A percentile compares a stretch with the other conserved stretches of the same genome.
Conservation (phyloP, 257 asterid species). For the Catharanthus roseus region DNA sequence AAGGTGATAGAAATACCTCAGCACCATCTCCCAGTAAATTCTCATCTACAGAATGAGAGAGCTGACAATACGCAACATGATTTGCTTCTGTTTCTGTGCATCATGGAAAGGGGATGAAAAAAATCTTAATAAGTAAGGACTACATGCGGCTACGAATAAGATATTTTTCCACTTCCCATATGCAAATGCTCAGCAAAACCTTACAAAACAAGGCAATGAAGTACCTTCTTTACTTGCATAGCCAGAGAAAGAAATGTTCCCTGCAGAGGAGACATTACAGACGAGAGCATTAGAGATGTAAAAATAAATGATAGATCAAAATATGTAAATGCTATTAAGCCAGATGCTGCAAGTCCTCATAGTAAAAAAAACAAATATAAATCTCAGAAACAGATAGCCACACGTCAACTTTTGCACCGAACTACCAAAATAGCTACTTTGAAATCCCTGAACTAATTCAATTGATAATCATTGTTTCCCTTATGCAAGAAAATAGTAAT, state of each 20-base stretch:
- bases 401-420: not conserved
- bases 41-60: constrained; percentile 53
- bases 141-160: not conserved
- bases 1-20: constrained; percentile 43
- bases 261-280: constrained; percentile 34
- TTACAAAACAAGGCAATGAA: not conserved
- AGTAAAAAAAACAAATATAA: not conserved
- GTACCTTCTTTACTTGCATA: constrained; percentile 51
- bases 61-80: constrained; percentile 64
- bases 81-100: constrained; percentile 41
- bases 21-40: constrained; percentile 42
- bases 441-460: not conserved
- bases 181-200: not conserved
- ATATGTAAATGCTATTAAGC: not conserved
- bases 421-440: not conserved
- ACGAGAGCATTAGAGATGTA: constrained; percentile 14
- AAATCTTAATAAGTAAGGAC: not conserved
- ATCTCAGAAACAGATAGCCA: not conserved
- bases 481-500: too few species aligned
- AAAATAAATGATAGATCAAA: not conserved
- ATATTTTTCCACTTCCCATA: not conserved
- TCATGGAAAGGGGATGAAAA: not conserved
- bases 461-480: not conserved
- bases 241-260: constrained; percentile 48
- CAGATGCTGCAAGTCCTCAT: not conserved